Base-by-base conservation (phyloP, 2,329 filamentous ascomycete genomes). In the Chaetomiaceae sp. region DNA sequence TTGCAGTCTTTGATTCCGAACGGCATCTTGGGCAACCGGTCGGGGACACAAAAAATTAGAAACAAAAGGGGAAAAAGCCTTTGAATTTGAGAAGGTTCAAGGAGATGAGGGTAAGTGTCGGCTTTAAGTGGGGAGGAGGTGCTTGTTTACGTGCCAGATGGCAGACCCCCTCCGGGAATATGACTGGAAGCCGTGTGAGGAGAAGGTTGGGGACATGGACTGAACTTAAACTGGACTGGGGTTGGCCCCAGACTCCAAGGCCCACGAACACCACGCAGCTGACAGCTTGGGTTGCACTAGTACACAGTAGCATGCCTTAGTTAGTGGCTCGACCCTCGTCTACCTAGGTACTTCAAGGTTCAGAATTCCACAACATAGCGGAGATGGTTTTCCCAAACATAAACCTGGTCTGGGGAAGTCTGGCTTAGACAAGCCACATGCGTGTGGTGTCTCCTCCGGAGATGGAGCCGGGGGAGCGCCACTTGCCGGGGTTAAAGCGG, bases 1-100 rank as follows among this genome's bases (percentile, higher is more conserved):
- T 67, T 66, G 49, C 70, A 68, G 43, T 76, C 73, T 9, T 75
- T 61, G 34, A 76, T 74, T 51, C 73, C 73, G 62, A 73, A 76
- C 55, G 69, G 67, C 74, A 76, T 75, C 6, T 20, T 47, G 64
- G 55, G 20, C 23, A 17, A 19, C 31, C 25, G 7, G 25, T 10
- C 25, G 13, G 14, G 10, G 13, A 14, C 4, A 38, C 25, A 21
- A 25, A 14, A 40, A 38, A 13, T 17, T 6, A 12, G 27, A n/a
- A 23, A 38, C 31, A 0, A 19, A 40, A 21, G 44, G 9, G 21
- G 25, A 33, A 39, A 12, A 13, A 20, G n/a, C 7, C 13, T 30
- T 38, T n/a, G 20, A 41, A 25, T 7, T 20, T 20, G 5, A 31
- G 13, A 8, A 17, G 34, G 16, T 5, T 14, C 12, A 10, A n/a